phyloP scores from a whole-genome alignment of 2,329 filamentous ascomycete genomes.

The Claviceps sp. region DNA sequence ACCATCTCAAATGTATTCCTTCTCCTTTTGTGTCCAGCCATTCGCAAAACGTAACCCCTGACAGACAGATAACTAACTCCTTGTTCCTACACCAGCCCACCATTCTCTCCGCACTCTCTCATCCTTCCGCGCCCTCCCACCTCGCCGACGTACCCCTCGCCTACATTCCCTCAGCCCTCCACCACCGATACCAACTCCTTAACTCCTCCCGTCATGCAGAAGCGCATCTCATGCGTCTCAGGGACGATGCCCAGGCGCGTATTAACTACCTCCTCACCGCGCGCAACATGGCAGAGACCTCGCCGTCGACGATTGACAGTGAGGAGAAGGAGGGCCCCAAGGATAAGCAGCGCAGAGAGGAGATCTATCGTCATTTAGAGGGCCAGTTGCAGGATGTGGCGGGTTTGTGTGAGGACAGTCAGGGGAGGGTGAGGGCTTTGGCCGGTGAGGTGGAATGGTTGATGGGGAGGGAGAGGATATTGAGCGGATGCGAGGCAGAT shows the following conservation, averaged over 20 bases:
- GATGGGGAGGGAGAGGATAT: neutral
- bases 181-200: slow-evolving; percentile 10
- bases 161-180: slow-evolving; percentile 9
- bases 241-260: neutral
- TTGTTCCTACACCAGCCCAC: slow-evolving; percentile 8
- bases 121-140: slow-evolving; percentile 7
- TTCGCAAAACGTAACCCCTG: too few relatives aligned
- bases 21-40: too few relatives aligned
- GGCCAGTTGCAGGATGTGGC: slow-evolving; percentile 11
- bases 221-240: neutral
- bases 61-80: neutral
- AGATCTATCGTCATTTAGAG: slow-evolving; percentile 15
- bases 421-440: slow-evolving; percentile 8
- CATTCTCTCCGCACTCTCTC: slow-evolving; percentile 11
- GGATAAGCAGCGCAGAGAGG: slow-evolving; percentile 1
- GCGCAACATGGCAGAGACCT: neutral
- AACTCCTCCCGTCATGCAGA: neutral
- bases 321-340: too few relatives aligned
- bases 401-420: neutral
- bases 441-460: slow-evolving; percentile 5
- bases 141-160: slow-evolving; percentile 11
- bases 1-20: too few relatives aligned
- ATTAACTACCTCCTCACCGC: neutral
- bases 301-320: neutral
- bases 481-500: neutral